Conservation (phyloP, 495 filamentous ascomycete genomes). For the Polyplosphaeria fusca region DNA sequence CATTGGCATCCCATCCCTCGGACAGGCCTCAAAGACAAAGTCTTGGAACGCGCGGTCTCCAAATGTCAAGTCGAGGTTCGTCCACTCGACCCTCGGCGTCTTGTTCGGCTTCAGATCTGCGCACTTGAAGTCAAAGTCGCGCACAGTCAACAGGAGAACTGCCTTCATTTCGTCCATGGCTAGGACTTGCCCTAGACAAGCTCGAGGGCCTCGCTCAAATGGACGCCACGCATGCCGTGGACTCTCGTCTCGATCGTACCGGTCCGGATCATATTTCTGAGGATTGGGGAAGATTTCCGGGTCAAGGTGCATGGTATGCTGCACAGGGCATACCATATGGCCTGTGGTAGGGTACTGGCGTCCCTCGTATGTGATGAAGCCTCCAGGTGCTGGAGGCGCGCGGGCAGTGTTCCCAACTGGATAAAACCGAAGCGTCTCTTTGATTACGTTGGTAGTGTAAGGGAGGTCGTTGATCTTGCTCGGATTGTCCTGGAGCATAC, state of each 20-base stretch:
- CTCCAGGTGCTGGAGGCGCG: background rate
- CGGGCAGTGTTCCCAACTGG: slow-evolving; percentile 17
- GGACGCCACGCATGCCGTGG: slow-evolving; percentile 10
- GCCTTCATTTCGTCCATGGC: slow-evolving; percentile 28
- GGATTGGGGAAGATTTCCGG: slow-evolving; percentile 25
- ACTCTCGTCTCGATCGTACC: slow-evolving; percentile 4
- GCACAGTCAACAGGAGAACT: slow-evolving; percentile 16
- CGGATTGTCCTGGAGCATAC: slow-evolving; percentile 9
- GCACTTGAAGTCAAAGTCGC: slow-evolving; percentile 29
- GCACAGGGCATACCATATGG: slow-evolving; percentile 7
- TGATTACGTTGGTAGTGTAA: slow-evolving; percentile 21
- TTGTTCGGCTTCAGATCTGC: slow-evolving; percentile 15
- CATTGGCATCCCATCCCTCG: slow-evolving; percentile 24
- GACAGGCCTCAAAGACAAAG: slow-evolving; percentile 23
- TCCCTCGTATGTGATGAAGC: slow-evolving; percentile 12
- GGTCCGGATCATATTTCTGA: slow-evolving; percentile 24
- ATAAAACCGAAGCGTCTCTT: slow-evolving; percentile 24
- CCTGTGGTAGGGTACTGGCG: slow-evolving; percentile 9
- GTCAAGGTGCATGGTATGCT: slow-evolving; percentile 20
- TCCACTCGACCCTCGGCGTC: slow-evolving; percentile 9
- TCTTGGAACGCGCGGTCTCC: slow-evolving; percentile 29
- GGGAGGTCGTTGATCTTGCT: slow-evolving; percentile 17
- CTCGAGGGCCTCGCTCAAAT: slow-evolving; percentile 22
- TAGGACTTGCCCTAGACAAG: slow-evolving; percentile 24
- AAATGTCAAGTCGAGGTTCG: slow-evolving; percentile 18